Evolutionary conservation across 1,284 basidiomycete genomes (phyloP).

Genomic region (Tilletiopsis washingtonensis): DNA sequence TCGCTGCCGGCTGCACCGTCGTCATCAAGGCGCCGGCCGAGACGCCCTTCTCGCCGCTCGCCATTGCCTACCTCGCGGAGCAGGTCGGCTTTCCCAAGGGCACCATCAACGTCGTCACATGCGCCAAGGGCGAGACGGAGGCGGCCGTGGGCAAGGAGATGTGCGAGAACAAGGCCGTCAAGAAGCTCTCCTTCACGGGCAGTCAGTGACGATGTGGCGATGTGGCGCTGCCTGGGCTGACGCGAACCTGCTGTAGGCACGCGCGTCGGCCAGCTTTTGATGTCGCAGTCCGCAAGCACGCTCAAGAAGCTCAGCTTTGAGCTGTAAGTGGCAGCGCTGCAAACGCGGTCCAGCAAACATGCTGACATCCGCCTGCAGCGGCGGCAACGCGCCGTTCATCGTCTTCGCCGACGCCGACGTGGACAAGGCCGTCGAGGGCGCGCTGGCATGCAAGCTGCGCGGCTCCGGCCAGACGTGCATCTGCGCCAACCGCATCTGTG

Average conservation of each 20-base stretch:
- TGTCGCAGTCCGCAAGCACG: slow-evolving; percentile 71
- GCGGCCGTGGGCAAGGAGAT: slow-evolving; percentile 65
- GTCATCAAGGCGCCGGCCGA: slow-evolving; percentile 95
- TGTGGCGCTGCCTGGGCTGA: too few species aligned
- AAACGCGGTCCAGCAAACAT: background rate
- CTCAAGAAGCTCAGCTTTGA: slow-evolving; percentile 69
- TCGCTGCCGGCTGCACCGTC: slow-evolving; percentile 86
- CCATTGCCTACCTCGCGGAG: slow-evolving; percentile 70
- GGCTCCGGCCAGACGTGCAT: slow-evolving; percentile 83
- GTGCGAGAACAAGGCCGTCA: slow-evolving; percentile 57
- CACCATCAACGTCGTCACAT: slow-evolving; percentile 88
- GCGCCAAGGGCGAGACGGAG: slow-evolving; percentile 64
- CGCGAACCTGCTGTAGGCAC: too few species aligned
- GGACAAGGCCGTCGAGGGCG: slow-evolving; percentile 81
- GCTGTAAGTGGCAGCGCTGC: slow-evolving; percentile 8
- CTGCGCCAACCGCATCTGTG: slow-evolving; percentile 47
- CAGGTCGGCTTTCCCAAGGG: slow-evolving; percentile 88
- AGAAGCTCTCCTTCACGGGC: slow-evolving; percentile 87
- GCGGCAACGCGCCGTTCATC: slow-evolving; percentile 85
- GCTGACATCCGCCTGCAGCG: slow-evolving; percentile 14
- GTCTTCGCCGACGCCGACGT: slow-evolving; percentile 96
- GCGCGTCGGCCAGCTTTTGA: slow-evolving; percentile 79
- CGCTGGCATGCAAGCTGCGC: slow-evolving; percentile 84
- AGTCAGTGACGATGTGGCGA: too few species aligned
- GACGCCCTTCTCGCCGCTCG: slow-evolving; percentile 87